Conservation (phyloP, 1,284 basidiomycete species). For the Trichosporon ovoides region DNA sequence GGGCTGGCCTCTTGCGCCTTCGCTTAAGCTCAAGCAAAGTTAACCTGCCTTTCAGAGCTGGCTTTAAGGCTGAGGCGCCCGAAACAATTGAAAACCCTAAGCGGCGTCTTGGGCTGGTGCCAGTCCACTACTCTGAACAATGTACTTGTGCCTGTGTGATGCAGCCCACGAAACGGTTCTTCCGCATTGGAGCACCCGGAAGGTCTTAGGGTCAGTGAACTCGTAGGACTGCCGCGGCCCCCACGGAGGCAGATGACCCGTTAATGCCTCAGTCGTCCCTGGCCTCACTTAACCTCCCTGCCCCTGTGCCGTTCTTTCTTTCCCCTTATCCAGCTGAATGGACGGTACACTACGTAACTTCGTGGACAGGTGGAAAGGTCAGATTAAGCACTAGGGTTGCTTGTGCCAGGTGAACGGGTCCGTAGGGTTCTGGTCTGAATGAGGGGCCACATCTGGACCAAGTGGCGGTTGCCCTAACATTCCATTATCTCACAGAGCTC, state of each 20-base stretch:
- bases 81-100: background rate
- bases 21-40: background rate
- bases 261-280: background rate
- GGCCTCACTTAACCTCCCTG: too few species aligned
- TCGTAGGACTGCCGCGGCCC: background rate
- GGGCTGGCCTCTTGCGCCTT: background rate
- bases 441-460: slow-evolving; percentile 1
- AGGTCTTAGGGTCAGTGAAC: too few species aligned
- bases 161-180: too few species aligned
- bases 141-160: too few species aligned
- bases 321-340: background rate
- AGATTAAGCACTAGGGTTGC: background rate
- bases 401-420: background rate
- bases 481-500: background rate
- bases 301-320: background rate
- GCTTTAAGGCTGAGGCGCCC: background rate
- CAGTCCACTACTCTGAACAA: background rate
- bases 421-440: background rate
- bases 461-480: background rate
- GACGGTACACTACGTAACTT: background rate
- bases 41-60: too few species aligned
- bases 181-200: too few species aligned
- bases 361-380: background rate
- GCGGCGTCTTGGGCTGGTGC: background rate
- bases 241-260: background rate